phyloP scores from a whole-genome alignment of 1,284 basidiomycete species.

The Cutaneotrichosporon spelunceum region DNA sequence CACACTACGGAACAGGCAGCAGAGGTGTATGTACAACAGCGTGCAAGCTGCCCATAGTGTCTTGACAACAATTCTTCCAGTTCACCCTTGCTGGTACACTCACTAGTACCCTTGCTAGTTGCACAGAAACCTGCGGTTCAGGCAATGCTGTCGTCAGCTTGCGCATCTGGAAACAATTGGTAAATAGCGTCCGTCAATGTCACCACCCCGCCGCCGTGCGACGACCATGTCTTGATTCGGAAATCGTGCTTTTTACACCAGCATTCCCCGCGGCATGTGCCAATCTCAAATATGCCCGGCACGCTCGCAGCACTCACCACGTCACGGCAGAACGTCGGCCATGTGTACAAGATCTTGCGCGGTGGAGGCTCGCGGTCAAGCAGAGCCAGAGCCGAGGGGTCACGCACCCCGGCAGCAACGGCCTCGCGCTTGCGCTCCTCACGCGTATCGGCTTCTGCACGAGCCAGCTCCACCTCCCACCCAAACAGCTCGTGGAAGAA shows the following conservation, averaged over 20 bases:
- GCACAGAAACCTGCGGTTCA: slow-evolving; percentile 43
- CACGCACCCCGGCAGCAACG: slow-evolving; percentile 24
- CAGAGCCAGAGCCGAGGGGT: slow-evolving; percentile 25
- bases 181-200: not conserved
- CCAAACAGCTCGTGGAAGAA: slow-evolving; percentile 88
- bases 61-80: not conserved
- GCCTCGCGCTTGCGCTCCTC: slow-evolving; percentile 26
- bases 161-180: not conserved
- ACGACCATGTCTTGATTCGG: not conserved
- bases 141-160: slow-evolving; percentile 31
- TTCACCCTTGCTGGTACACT: too few species aligned
- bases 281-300: not conserved
- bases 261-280: not conserved
- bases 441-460: slow-evolving; percentile 31
- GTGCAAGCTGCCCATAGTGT: not conserved
- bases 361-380: slow-evolving; percentile 20
- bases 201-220: not conserved
- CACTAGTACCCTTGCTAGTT: slow-evolving; percentile 12
- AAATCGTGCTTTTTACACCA: not conserved
- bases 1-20: not conserved
- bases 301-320: slow-evolving; percentile 37
- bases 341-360: slow-evolving; percentile 42
- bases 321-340: slow-evolving; percentile 51
- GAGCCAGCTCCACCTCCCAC: slow-evolving; percentile 76
- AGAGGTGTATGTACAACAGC: slow-evolving; percentile 1